Percentiles rank a stretch among this genome's conserved stretches.
These are phyloP conservation scores for Daldinia sp. DNA, from an alignment of 2,329 filamentous ascomycete genomes.

Conservation along the genomic window DNA sequence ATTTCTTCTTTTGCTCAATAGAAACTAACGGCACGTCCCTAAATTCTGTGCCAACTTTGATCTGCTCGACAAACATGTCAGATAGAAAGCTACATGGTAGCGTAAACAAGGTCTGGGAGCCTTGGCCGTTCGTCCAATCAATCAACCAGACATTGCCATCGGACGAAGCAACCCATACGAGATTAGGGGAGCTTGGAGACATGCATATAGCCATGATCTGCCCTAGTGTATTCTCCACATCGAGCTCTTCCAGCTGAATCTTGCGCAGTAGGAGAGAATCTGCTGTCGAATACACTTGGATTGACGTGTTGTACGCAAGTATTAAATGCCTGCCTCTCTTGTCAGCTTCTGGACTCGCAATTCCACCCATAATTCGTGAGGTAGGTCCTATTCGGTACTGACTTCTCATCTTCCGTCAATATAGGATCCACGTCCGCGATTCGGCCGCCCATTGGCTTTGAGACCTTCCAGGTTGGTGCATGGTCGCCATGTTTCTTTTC, in stretches of 20 bases:
- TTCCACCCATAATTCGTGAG: not conserved
- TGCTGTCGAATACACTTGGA: constrained; percentile 83
- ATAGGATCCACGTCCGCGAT: constrained; percentile 75
- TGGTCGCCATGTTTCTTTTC: constrained; percentile 4
- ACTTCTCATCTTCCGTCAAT: constrained; percentile 72
- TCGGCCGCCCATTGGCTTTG: constrained; percentile 73
- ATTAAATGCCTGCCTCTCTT: constrained; percentile 73
- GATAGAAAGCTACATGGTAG: constrained; percentile 59
- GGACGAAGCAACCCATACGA: constrained; percentile 71
- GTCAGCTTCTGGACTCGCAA: constrained; percentile 44
- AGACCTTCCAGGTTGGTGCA: constrained; percentile 65
- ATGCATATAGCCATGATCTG: constrained; percentile 60
- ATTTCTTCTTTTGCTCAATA: constrained; percentile 56
- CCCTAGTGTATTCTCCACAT: constrained; percentile 46
- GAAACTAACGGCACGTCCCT: constrained; percentile 63
- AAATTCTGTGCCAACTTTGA: constrained; percentile 52
- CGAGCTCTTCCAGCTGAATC: constrained; percentile 65
- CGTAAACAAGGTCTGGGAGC: constrained; percentile 58
- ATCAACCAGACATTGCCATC: constrained; percentile 68
- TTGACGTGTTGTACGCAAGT: constrained; percentile 76
- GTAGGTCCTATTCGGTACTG: constrained; percentile 46
- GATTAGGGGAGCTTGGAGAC: constrained; percentile 59
- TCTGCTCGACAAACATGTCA: constrained; percentile 59
- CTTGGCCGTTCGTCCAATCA: constrained; percentile 67
- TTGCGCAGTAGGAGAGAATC: constrained; percentile 84